Percentiles rank a stretch among this genome's conserved stretches.
Evolutionary conservation across 768 basidiomycete species (phyloP).

Genomic region (Trametes sanguinea): DNA sequence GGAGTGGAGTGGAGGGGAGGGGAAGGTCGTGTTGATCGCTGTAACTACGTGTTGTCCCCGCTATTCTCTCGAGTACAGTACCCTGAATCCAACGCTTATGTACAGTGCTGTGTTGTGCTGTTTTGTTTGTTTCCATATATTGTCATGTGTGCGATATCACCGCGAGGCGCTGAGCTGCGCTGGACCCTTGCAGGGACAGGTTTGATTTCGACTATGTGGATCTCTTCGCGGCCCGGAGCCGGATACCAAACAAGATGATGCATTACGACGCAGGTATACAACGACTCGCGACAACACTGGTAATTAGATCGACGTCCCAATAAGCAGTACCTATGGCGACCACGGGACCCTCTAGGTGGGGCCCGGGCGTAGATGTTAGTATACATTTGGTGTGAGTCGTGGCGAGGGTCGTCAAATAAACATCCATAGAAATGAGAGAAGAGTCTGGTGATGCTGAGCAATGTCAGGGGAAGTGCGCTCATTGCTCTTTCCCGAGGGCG

Average conservation of each 20-base stretch:
- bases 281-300: conserved; percentile 8
- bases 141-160: background rate
- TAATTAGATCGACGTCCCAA: conserved; percentile 10
- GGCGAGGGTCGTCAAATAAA: conserved; percentile 18
- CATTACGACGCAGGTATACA: conserved; percentile 11
- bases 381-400: conserved; percentile 20
- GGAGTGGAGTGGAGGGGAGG: background rate
- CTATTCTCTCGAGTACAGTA: background rate
- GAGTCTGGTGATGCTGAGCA: background rate
- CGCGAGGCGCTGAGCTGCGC: background rate
- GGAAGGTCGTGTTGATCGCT: background rate
- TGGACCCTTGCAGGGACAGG: background rate
- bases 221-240: background rate
- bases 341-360: conserved; percentile 1
- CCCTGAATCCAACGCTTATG: background rate
- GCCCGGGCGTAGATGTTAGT: conserved; percentile 10
- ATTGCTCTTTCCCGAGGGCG: conserved; percentile 29
- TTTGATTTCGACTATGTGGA: background rate
- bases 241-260: background rate
- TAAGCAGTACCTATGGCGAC: conserved; percentile 15
- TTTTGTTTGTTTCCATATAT: background rate
- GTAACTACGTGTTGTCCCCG: conserved; percentile 6
- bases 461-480: background rate
- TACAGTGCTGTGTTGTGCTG: conserved; percentile 7
- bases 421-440: conserved; percentile 6